Base-by-base conservation (phyloP, 208 protist species). In the Tritrichomonas musculus region DNA sequence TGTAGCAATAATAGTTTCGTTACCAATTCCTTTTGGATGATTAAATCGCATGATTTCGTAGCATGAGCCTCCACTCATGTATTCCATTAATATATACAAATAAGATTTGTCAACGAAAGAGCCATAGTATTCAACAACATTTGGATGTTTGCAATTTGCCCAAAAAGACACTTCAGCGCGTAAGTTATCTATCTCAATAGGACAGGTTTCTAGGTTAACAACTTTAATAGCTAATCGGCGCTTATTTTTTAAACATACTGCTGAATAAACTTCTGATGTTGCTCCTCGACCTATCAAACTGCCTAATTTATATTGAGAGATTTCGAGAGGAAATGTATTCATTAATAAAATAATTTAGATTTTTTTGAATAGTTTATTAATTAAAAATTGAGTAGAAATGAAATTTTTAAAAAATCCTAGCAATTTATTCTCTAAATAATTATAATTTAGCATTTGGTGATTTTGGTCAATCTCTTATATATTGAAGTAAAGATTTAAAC, bases 1-100 rank as follows among this genome's bases (percentile, higher is more conserved):
- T 30, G 94, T 94, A 66, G 94, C 94, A 25, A 95, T 47, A 20
- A 94, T 65, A 17, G n/a, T 50, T 65, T 92, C 82, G 27, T 92
- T 50, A 17, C 66, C 14, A 49, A 92, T 53, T 33, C 82, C 82
- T 41, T 92, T 66, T 36, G 47, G n/a, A 44, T 50, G 30, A 30
- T 22, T 47, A n/a, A 47, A 66, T 65, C 49, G 20, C 44, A 92
- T 92, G 11, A 92, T 69, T 20, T 92, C 82, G 13, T 39, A 69
- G 82, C 82, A 92, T 1, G 50, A 69, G 27, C 82, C 82, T 47
- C 41, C 82, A 3, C 14, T 27, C 82, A 92, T 69, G 33, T 69
- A 92, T 39, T 57, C 50, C 44, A 65, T 65, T 49, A 92, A 44
- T 64, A 92, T 92, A 17, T 49, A 92, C n/a, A 92, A 50, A 39